Percentiles rank a stretch among this genome's conserved stretches.
phyloP scores from a whole-genome alignment of 495 filamentous ascomycete species.

The Xylaria cubensis region DNA sequence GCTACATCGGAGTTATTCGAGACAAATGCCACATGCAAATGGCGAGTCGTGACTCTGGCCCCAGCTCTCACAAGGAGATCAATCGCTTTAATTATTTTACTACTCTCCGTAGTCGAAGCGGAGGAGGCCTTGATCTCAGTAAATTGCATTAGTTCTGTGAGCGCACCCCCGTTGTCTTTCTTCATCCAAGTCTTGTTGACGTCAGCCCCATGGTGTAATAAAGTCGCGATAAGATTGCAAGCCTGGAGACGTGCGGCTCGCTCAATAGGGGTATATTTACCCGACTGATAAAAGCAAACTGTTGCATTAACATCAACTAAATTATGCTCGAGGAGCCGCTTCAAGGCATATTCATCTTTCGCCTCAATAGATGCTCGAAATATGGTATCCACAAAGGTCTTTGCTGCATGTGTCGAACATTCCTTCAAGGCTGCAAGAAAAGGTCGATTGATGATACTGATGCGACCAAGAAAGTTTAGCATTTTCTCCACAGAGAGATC shows the following conservation, averaged over 20 bases:
- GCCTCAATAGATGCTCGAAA: slow-evolving; percentile 5
- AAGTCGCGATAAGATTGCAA: background rate
- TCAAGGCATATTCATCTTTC: background rate
- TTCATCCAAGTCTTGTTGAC: background rate
- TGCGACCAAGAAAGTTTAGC: background rate
- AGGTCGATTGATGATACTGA: background rate
- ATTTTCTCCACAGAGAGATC: background rate
- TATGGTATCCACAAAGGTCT: background rate
- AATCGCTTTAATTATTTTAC: background rate
- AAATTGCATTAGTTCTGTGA: background rate
- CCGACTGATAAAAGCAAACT: background rate
- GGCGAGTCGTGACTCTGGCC: too few relatives aligned
- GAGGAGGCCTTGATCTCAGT: too few relatives aligned
- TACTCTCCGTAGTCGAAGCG: background rate
- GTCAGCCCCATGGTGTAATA: background rate
- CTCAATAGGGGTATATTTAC: background rate
- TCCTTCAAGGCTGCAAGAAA: background rate
- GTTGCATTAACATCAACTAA: background rate
- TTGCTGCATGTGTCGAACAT: slow-evolving; percentile 2
- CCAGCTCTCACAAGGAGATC: background rate
- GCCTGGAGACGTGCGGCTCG: background rate
- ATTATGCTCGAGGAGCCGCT: background rate
- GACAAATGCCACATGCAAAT: too few relatives aligned
- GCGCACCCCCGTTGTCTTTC: background rate
- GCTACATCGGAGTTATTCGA: background rate